These are phyloP conservation scores for Betula pendula DNA, from an alignment of 306 rosid genomes.

Conservation along the genomic window DNA sequence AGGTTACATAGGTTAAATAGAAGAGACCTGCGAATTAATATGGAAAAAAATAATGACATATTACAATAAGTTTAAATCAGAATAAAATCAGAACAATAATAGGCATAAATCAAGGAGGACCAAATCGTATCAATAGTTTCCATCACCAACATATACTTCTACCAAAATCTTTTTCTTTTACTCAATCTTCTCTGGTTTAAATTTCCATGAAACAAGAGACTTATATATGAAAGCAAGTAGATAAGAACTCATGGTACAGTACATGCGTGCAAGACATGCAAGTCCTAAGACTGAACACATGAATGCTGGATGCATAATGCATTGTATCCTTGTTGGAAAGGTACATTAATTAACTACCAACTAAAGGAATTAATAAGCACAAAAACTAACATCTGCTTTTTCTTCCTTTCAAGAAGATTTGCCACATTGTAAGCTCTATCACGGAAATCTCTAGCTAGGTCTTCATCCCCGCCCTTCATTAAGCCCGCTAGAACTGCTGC, in stretches of 20 bases:
- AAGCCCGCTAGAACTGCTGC: constrained; percentile 97
- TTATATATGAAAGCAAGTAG: neutral
- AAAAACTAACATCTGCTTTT: constrained; percentile 56
- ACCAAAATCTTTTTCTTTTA: no score
- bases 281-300: neutral
- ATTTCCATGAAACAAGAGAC: neutral
- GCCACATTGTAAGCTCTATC: constrained; percentile 79
- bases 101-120: no score
- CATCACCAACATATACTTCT: no score
- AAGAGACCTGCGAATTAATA: no score
- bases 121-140: no score
- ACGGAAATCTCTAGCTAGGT: constrained; percentile 77
- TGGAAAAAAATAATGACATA: no score
- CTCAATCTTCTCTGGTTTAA: neutral
- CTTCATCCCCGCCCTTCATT: constrained; percentile 97
- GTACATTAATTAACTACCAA: neutral
- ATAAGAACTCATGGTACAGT: neutral
- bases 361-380: neutral
- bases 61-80: no score
- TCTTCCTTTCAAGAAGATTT: constrained; percentile 55
- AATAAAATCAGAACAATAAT: no score
- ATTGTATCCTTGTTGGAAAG: neutral
- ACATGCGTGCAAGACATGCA: constrained; percentile 7
- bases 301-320: neutral
- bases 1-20: no score